Base-by-base conservation (phyloP, 768 basidiomycete genomes). In the Lentinus tigrinus region DNA sequence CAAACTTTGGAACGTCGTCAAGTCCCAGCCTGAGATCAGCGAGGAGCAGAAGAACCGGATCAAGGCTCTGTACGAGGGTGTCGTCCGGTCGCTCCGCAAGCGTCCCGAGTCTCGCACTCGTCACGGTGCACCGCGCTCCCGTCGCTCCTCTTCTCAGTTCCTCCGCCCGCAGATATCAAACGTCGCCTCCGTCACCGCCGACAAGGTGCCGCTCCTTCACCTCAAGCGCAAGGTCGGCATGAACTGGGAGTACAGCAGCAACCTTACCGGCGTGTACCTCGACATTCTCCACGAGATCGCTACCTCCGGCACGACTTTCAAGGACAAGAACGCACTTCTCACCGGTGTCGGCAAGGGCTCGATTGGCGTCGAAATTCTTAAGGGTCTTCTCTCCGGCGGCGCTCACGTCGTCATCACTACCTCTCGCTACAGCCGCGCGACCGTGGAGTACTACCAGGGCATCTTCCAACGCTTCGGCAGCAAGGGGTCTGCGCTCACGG, bases 311-410 rank as follows among this genome's bases (percentile, higher is more conserved):
- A 98, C 95, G 1, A 95, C 95, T 1, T 99, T 98, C 83, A 91
- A 96, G 74, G 96, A 95, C 79, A 99, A 98, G 83, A 98, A 98
- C 67, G 97, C 97, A 2, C 83, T 99, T 17, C 81, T 98, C 28
- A 99, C 97, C 34, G 97, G 97, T 68, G 97, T 98, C 52, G 97
- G 97, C 50, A 96, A 94, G 70, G 96, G 94, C 13, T 97, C 95
- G 3, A 99, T 99, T 64, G 97, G 97, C 57, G 91, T 97, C 49
- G 97, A 98, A 74, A 91, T 99, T 61, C 81, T 99, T 62, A 98
- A 97, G 74, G 97, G 97, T 60, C 84, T 98, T 17, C 83, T 99
- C 24, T 91, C 97, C 36, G 97, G 97, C 38, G 97, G 97, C 52
- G 94, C 95, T 16, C 95, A 93, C 64, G 92, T 98, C 60, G 91